Percentiles rank a stretch among this genome's conserved stretches.
Conservation (phyloP, 768 basidiomycete species). For the Boletales sp. region DNA sequence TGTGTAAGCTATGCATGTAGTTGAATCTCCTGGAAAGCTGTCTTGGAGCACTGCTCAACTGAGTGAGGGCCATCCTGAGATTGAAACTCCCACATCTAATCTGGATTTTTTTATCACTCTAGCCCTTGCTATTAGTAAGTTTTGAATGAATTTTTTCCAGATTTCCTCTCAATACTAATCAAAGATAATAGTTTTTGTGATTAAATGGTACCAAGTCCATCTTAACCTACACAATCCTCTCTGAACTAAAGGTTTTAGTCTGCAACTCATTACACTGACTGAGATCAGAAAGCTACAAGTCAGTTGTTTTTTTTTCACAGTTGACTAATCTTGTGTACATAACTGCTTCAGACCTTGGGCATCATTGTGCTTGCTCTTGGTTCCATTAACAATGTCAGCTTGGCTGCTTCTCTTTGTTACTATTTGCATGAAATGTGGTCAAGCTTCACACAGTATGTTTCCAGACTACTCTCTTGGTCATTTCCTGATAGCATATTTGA, state of each 20-base stretch:
- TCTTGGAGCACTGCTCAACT: conserved; percentile 48
- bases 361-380: conserved; percentile 46
- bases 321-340: neutral
- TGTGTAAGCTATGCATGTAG: neutral
- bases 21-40: conserved; percentile 33
- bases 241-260: neutral
- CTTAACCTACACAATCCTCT: neutral
- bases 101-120: neutral
- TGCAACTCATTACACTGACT: conserved; percentile 45
- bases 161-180: neutral
- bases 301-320: conserved; percentile 3
- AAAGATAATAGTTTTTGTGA: conserved; percentile 37
- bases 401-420: conserved; percentile 48
- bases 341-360: conserved; percentile 39
- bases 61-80: conserved; percentile 30
- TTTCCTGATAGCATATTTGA: too few relatives aligned
- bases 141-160: neutral
- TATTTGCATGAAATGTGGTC: conserved; percentile 54
- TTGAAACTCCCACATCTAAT: neutral
- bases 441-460: conserved; percentile 38
- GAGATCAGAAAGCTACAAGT: conserved; percentile 46
- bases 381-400: conserved; percentile 47
- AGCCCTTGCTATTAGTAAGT: conserved; percentile 41
- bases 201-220: conserved; percentile 38
- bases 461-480: neutral